Percentiles rank a stretch among this genome's conserved stretches.
Conservation (phyloP, 2,329 filamentous ascomycete species). For the Chaetothyriales sp. region DNA sequence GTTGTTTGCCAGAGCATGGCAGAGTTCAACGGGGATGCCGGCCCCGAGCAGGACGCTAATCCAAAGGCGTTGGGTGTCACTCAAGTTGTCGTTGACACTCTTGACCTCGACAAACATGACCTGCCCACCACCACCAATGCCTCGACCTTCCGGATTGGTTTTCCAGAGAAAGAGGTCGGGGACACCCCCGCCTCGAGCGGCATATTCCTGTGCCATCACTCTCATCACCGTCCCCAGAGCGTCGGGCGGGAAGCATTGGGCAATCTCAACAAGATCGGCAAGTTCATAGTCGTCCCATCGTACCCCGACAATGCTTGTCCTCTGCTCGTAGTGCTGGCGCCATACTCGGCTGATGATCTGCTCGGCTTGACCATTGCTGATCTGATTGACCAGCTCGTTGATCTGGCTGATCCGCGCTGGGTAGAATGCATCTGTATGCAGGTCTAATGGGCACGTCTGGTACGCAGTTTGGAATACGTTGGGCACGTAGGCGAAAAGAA, state of each 20-base stretch:
- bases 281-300: conserved; percentile 70
- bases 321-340: conserved; percentile 48
- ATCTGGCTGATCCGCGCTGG: conserved; percentile 74
- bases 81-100: conserved; percentile 78
- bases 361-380: conserved; percentile 65
- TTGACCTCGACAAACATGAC: conserved; percentile 70
- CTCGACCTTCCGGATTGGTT: conserved; percentile 12
- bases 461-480: conserved; percentile 95
- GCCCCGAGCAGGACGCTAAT: conserved; percentile 82
- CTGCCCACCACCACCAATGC: conserved; percentile 31
- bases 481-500: conserved; percentile 81
- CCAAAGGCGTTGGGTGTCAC: conserved; percentile 92
- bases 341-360: conserved; percentile 54
- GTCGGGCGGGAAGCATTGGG: conserved; percentile 60
- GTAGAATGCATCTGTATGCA: conserved; percentile 89
- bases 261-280: conserved; percentile 64
- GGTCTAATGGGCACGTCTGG: conserved; percentile 82
- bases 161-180: conserved; percentile 89
- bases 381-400: conserved; percentile 69
- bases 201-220: conserved; percentile 90
- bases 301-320: conserved; percentile 78
- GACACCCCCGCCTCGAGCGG: conserved; percentile 68
- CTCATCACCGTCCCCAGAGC: conserved; percentile 76
- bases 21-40: conserved; percentile 73
- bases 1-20: conserved; percentile 20